These are phyloP conservation scores for Penicillium manginii DNA, from an alignment of 495 filamentous ascomycete species.

Conservation along the genomic window DNA sequence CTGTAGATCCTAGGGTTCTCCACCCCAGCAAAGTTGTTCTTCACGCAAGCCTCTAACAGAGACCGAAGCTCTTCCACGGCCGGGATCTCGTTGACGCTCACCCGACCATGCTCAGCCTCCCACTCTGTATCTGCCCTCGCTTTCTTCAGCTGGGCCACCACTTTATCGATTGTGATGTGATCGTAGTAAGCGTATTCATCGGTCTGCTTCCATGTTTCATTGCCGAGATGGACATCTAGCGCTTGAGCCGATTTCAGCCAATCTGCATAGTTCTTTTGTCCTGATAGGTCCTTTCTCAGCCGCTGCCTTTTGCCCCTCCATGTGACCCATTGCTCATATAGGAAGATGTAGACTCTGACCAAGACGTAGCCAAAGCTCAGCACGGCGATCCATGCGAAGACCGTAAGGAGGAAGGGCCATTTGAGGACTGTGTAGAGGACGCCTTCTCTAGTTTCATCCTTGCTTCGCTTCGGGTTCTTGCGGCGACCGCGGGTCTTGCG, in stretches of 20 bases:
- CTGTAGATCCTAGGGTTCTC: constrained; percentile 93
- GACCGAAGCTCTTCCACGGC: constrained; percentile 72
- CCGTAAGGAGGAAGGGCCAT: constrained; percentile 83
- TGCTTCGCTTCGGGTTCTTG: constrained; percentile 57
- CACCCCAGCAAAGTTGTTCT: constrained; percentile 95
- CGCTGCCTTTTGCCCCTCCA: constrained; percentile 69
- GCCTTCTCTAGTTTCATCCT: constrained; percentile 93
- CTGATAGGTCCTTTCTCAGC: constrained; percentile 69
- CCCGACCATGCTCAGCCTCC: constrained; percentile 29
- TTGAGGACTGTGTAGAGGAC: constrained; percentile 86
- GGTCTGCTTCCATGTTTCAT: constrained; percentile 80
- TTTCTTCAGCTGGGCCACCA: constrained; percentile 73
- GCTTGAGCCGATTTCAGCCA: constrained; percentile 79
- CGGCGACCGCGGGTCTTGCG: constrained; percentile 50
- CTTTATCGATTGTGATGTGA: constrained; percentile 74
- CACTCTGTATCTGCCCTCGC: constrained; percentile 60
- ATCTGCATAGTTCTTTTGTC: constrained; percentile 72
- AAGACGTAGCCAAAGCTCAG: constrained; percentile 70
- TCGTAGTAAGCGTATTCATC: constrained; percentile 98
- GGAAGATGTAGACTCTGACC: constrained; percentile 84
- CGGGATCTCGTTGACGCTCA: constrained; percentile 38
- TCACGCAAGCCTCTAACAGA: constrained; percentile 87
- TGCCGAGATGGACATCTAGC: constrained; percentile 81
- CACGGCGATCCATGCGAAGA: constrained; percentile 77
- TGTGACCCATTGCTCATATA: constrained; percentile 73